Percentiles rank a stretch among this genome's conserved stretches.
Conservation (phyloP, 805 yeast genomes). For the Sungouiella blattae region DNA sequence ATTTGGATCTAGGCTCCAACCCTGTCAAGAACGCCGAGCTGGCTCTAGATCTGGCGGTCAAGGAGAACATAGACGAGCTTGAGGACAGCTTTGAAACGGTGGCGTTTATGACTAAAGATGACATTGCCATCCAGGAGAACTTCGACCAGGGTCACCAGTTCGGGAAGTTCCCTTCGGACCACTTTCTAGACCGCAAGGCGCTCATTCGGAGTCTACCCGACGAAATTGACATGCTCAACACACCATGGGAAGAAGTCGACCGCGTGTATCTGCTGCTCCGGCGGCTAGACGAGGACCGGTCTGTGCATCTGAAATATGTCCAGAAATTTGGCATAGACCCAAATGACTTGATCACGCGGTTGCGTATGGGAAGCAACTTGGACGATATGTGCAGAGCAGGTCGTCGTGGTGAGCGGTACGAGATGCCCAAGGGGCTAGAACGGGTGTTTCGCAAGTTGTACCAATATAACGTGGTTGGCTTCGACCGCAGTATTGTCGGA, state of each 20-base stretch:
- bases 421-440: slow-evolving; percentile 25
- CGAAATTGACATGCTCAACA: slow-evolving; percentile 30
- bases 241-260: slow-evolving; percentile 27
- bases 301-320: slow-evolving; percentile 35
- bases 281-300: slow-evolving; percentile 34
- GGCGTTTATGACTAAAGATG: slow-evolving; percentile 37
- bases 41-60: slow-evolving; percentile 1
- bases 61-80: slow-evolving; percentile 9
- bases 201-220: slow-evolving; percentile 32
- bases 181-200: slow-evolving; percentile 30
- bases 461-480: slow-evolving; percentile 40
- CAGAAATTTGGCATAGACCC: slow-evolving; percentile 30
- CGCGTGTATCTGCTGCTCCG: slow-evolving; percentile 28
- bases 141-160: slow-evolving; percentile 35
- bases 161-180: slow-evolving; percentile 30
- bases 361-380: slow-evolving; percentile 33
- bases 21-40: neutral
- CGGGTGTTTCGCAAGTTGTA: slow-evolving; percentile 26
- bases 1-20: neutral
- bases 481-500: slow-evolving; percentile 37
- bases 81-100: slow-evolving; percentile 25
- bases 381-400: slow-evolving; percentile 33
- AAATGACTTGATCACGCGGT: slow-evolving; percentile 26
- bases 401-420: slow-evolving; percentile 31
- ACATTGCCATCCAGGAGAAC: slow-evolving; percentile 31